Evolutionary conservation across 2,329 filamentous ascomycete genomes (phyloP), one percentile per base, ranked within the genome.

Genomic region (Fusarium sororula): DNA sequence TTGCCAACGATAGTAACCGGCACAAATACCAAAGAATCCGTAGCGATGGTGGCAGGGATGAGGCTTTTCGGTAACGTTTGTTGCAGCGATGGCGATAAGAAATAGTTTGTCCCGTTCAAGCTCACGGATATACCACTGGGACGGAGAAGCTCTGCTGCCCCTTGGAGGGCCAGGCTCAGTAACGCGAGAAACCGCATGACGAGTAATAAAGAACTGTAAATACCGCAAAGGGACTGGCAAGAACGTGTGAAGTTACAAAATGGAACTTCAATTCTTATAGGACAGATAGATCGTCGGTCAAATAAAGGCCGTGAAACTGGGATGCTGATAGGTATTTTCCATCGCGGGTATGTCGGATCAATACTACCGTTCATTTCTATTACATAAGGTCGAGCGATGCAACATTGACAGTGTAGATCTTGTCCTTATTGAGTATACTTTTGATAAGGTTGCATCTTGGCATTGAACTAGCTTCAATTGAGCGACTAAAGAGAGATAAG

Each of bases 391-490:
- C 2, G 5, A 39, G 18, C 22, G 11, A 28, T 28, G 15, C 7
- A 4, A 54, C 20, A 7, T 1, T 41, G 6, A 10, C 7, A 28
- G 0, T 0, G 51, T 2, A 55, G 35, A 55, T 41, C 51, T 41
- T 41, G 24, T 11, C 35, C 51, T 30, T 0, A 30, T 55, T 55
- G 6, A 30, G 51, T n/a, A 55, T 13, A 1, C 8, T 30, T 30
- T n/a, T 55, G 51, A 55, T 55, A 55, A 55, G 51, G 24, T 30
- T 55, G 35, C 51, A 41, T 55, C 20, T 55, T 41, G 51, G 51
- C 51, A 18, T 4, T 14, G 12, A n/a, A 11, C 35, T 55, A 55
- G 8, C 7, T 41, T n/a, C 24, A 11, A 55, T 30, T 55, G 20
- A 28, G 51, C 8, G 10, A 18, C 1, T n/a, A 14, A 14, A 1